Evolutionary conservation across 768 basidiomycete species (phyloP).

Genomic region (Daedaleopsis sinensis): DNA sequence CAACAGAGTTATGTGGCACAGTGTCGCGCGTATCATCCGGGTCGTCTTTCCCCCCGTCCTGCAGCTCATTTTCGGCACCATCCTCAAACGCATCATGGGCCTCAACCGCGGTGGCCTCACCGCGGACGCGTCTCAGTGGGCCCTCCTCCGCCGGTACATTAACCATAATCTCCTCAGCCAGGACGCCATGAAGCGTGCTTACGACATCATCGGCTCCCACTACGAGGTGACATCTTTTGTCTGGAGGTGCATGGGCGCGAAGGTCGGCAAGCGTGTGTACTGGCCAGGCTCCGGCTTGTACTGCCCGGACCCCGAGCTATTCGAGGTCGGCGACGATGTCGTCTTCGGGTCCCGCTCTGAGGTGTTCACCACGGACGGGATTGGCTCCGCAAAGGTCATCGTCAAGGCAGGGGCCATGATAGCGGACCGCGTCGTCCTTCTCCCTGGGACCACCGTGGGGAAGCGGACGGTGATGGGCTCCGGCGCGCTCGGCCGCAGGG

Average conservation of each 20-base stretch:
- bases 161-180: conserved; percentile 44
- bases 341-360: conserved; percentile 51
- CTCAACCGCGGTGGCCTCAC: conserved; percentile 37
- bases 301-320: conserved; percentile 50
- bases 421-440: conserved; percentile 50
- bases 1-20: conserved; percentile 43
- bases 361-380: conserved; percentile 46
- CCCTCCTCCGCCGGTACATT: conserved; percentile 42
- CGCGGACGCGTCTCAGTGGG: conserved; percentile 34
- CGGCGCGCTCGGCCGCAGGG: conserved; percentile 46
- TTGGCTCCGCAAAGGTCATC: conserved; percentile 43
- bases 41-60: conserved; percentile 42
- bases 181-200: conserved; percentile 38
- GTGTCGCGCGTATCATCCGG: conserved; percentile 42
- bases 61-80: conserved; percentile 41
- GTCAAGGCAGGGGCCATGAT: conserved; percentile 52
- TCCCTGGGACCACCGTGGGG: conserved; percentile 46
- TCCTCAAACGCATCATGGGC: conserved; percentile 45
- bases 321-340: conserved; percentile 52
- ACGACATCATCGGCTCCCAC: conserved; percentile 47
- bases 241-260: conserved; percentile 52
- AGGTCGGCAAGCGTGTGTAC: conserved; percentile 50
- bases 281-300: conserved; percentile 52
- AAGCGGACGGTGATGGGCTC: conserved; percentile 49
- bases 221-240: conserved; percentile 50